Evolutionary conservation across 1,139 yeast genomes (phyloP), one percentile per base, ranked within the genome.

Genomic region (Yamadazyma triangularis): DNA sequence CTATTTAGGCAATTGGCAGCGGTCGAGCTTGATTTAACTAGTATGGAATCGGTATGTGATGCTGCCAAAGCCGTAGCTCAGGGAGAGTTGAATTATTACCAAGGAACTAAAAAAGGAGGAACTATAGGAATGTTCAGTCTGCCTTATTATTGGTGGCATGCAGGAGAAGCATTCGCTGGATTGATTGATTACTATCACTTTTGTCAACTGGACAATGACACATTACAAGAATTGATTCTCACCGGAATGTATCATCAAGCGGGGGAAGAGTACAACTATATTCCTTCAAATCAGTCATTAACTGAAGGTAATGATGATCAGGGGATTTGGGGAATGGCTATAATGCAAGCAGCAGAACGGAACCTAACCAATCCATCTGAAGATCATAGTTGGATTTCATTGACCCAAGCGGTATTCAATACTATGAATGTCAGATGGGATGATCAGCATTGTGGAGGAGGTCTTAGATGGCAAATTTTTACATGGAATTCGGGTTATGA

Each of bases 401-500:
- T 83, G 44, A 76, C 88, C 1, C 86, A 81, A 55, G 89, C 87
- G 8, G 79, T 81, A 21, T 85, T 77, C 57, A 79, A 82, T 51
- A 75, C 87, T 25, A 79, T 85, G 83, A 73, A 77, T 34, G 63
- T 70, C 10, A 68, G 94, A 42, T 85, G 95, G 95, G 93, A 84
- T 47, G 48, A 56, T 8, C 52, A 44, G 2, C 55, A 63, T 39
- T 85, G 95, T 56, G 65, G 62, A 27, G 95, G 95, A 25, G 95
- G 95, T 1, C 60, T 85, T 36, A 70, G 94, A 57, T 85, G 95
- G 95, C 95, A 85, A 63, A 84, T 83, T 44, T 80, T 77, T 61
- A 69, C 77, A 31, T 77, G 83, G 79, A 79, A 79, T 51, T 60
- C 79, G 4, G 94, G 95, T 30, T 85, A 80, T 53, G 73, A 76